Evolutionary conservation across 495 filamentous ascomycete species (phyloP), one percentile per base, ranked within the genome.

Genomic region (Aspergillus leporis): DNA sequence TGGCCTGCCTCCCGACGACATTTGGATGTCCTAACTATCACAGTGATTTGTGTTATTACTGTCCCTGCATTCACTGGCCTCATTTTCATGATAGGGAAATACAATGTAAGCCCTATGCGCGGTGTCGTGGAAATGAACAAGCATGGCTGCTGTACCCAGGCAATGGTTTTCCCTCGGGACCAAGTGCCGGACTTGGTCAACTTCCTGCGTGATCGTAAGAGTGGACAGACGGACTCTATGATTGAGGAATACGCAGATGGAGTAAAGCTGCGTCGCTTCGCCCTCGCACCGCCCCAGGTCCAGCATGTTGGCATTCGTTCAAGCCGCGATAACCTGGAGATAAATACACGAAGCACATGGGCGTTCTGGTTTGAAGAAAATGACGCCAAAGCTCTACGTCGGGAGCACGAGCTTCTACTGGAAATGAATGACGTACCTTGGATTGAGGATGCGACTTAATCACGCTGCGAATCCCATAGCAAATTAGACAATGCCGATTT

Each of bases 281-380:
- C 41, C n/a, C 18, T 45, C 6, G 18, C 41, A 45, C 41, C 41
- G 6, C 16, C n/a, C n/a, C 18, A 18, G 41, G 16, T 45, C 14
- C 41, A 45, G 14, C 41, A 45, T 45, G n/a, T 45, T 21, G 41
- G 41, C 14, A n/a, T 45, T 18, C 16, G 18, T 18, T 45, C 41
- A 8, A 45, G n/a, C 41, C 41, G 41, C 2, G 41, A 45, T 45
- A 45, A 45, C n/a, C 41, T 45, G 16, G 41, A 45, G 6, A 45
- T 45, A 6, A 45, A 45, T 19, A 45, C 41, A 18, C 16, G 41
- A n/a, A 45, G 41, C 9, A 45, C 41, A 7, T 45, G 41, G 41
- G 41, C 41, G 6, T 45, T 45, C 14, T 45, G 41, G 41, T 45
- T 45, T 45, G 41, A 45, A 14, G 41, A 21, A 45, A 45, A 45